These are phyloP conservation scores for Tricholoma terreum DNA, from an alignment of 768 basidiomycete genomes.

Conservation along the genomic window DNA sequence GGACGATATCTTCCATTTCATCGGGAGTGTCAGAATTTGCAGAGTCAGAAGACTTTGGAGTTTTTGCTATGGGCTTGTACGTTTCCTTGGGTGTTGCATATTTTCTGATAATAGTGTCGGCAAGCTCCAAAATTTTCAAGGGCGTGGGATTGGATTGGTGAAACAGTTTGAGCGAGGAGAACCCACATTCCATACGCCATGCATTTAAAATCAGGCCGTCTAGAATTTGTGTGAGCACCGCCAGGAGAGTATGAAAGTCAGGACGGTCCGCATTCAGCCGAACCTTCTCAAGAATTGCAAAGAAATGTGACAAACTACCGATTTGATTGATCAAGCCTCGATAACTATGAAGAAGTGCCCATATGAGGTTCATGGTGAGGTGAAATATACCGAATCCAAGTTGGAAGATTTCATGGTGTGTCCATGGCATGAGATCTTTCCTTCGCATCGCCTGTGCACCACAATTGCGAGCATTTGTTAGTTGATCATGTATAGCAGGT, in stretches of 20 bases:
- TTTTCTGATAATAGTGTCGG: constrained; percentile 18
- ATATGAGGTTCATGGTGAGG: no score
- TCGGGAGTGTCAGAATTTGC: no score
- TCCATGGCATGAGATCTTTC: no score
- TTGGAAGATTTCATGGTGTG: no score
- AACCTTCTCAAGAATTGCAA: constrained; percentile 28
- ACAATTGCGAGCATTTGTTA: no score
- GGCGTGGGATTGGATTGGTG: constrained; percentile 24
- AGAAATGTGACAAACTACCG: constrained; percentile 23
- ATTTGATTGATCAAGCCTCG: no score
- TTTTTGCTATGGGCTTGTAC: background rate
- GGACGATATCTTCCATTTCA: constrained; percentile 21
- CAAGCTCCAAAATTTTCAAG: constrained; percentile 12
- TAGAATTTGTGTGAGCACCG: constrained; percentile 26
- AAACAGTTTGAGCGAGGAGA: constrained; percentile 9
- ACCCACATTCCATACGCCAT: constrained; percentile 23
- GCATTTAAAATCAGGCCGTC: constrained; percentile 30
- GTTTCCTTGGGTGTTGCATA: constrained; percentile 19
- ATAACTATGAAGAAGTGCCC: no score
- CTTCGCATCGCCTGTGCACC: no score
- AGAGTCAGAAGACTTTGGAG: no score
- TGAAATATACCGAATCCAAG: no score
- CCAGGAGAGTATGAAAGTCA: constrained; percentile 27
- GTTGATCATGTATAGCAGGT: no score
- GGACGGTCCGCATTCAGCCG: constrained; percentile 29